Conservation (phyloP, 1,284 basidiomycete genomes). For the Takashimella koratensis region DNA sequence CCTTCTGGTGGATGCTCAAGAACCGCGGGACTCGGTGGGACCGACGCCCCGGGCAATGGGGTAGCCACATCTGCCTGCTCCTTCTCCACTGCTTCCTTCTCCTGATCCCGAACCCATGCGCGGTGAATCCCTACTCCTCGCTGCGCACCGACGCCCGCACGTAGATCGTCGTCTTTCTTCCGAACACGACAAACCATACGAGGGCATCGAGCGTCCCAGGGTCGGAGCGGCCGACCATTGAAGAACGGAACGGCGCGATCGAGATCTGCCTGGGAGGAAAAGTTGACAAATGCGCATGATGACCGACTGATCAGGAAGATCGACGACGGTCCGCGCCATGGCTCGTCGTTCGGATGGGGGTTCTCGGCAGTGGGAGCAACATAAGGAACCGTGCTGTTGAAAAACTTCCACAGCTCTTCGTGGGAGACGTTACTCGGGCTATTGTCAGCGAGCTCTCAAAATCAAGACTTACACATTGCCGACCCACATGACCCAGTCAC, state of each 20-base stretch:
- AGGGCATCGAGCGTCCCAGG: constrained; percentile 66
- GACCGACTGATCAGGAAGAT: constrained; percentile 90
- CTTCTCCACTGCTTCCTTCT: constrained; percentile 26
- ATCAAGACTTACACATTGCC: constrained; percentile 46
- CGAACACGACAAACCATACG: constrained; percentile 81
- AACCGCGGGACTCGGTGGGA: constrained; percentile 27
- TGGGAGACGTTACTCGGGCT: constrained; percentile 67
- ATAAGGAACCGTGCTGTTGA: constrained; percentile 54
- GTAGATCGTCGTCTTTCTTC: constrained; percentile 77
- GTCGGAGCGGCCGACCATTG: constrained; percentile 52
- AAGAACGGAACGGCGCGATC: constrained; percentile 67
- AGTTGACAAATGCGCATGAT: constrained; percentile 92
- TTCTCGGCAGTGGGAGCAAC: constrained; percentile 3
- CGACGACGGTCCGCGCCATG: constrained; percentile 65
- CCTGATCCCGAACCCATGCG: constrained; percentile 66
- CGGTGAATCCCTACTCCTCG: constrained; percentile 80
- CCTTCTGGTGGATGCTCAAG: constrained; percentile 37
- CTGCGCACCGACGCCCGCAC: constrained; percentile 86
- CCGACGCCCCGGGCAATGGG: neutral
- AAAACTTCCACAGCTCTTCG: constrained; percentile 85
- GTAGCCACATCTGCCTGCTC: neutral
- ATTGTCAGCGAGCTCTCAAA: constrained; percentile 7
- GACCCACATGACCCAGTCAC: constrained; percentile 92
- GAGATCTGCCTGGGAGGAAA: constrained; percentile 62
- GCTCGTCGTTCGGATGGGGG: constrained; percentile 14